A percentile compares a stretch with the other conserved stretches of the same genome.
These are phyloP conservation scores for Plectranthus barbatus DNA, from an alignment of 257 asterid species.

Conservation along the genomic window DNA sequence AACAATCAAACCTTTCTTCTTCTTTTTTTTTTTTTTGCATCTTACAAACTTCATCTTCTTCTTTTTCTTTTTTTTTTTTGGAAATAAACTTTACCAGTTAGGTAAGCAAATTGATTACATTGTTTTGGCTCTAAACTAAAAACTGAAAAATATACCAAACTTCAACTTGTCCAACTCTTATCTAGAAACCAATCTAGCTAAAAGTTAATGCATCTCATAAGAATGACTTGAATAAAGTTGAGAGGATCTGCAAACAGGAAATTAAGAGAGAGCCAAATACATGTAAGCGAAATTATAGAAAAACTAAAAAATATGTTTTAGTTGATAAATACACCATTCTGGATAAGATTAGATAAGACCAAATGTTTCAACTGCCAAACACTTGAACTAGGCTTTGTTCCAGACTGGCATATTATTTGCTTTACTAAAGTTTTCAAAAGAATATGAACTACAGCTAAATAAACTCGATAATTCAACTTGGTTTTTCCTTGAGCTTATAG, in stretches of 20 bases:
- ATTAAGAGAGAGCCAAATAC: neutral
- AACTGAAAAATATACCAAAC: neutral
- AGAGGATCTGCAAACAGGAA: neutral
- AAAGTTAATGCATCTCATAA: neutral
- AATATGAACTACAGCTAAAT: neutral
- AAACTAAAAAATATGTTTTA: neutral
- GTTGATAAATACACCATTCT: neutral
- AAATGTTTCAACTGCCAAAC: neutral
- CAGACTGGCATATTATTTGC: neutral
- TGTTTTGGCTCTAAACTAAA: neutral
- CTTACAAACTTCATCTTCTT: too few relatives aligned
- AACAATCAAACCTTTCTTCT: neutral
- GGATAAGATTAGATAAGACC: neutral
- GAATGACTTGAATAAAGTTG: neutral
- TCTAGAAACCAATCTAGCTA: neutral
- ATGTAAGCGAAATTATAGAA: too few relatives aligned
- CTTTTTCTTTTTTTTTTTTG: too few relatives aligned
- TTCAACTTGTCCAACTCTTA: neutral
- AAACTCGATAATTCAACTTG: neutral
- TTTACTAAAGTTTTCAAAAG: neutral
- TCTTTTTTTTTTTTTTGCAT: too few relatives aligned
- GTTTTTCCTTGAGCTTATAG: neutral
- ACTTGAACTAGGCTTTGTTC: neutral
- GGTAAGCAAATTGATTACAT: too few relatives aligned
- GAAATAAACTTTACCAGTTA: too few relatives aligned